Percentiles rank a stretch among this genome's conserved stretches.
phyloP scores from a whole-genome alignment of 192 early-diverging fungal genomes.

The Spinellus fusiger region DNA sequence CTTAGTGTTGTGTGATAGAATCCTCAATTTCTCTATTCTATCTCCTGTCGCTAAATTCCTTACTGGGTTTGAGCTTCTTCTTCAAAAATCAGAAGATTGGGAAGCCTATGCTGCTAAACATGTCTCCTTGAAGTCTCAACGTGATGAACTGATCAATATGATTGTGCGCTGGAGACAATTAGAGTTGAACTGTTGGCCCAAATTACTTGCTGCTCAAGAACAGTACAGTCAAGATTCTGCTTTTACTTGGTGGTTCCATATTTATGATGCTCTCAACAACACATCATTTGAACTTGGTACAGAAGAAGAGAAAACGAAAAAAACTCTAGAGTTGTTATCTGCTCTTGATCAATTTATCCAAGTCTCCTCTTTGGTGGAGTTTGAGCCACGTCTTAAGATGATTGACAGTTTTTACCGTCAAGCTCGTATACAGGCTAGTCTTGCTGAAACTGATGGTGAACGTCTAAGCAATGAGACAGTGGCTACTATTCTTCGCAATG shows the following conservation, averaged over 20 bases:
- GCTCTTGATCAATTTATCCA: slow-evolving; percentile 80
- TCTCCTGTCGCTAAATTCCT: slow-evolving; percentile 89
- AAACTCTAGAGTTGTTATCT: slow-evolving; percentile 46
- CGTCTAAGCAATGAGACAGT: slow-evolving; percentile 18
- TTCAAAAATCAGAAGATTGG: slow-evolving; percentile 93
- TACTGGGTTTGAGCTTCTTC: slow-evolving; percentile 81
- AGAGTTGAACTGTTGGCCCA: slow-evolving; percentile 87
- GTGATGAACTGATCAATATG: slow-evolving; percentile 59
- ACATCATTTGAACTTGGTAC: slow-evolving; percentile 31
- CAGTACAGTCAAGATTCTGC: slow-evolving; percentile 56
- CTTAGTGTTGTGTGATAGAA: slow-evolving; percentile 48
- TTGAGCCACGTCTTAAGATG: slow-evolving; percentile 58
- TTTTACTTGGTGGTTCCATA: slow-evolving; percentile 85
- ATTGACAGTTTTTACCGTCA: slow-evolving; percentile 19
- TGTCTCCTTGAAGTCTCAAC: slow-evolving; percentile 64
- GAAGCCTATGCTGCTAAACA: slow-evolving; percentile 79
- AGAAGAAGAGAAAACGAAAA: slow-evolving; percentile 11
- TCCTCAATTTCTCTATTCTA: slow-evolving; percentile 62
- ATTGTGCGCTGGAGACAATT: slow-evolving; percentile 90
- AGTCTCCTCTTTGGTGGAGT: slow-evolving; percentile 73
- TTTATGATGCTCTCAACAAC: slow-evolving; percentile 56
- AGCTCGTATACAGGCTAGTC: slow-evolving; percentile 22
- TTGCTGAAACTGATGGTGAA: slow-evolving; percentile 10
- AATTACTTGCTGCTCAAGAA: slow-evolving; percentile 80
- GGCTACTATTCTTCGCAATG: slow-evolving; percentile 61